Base-by-base conservation (phyloP, 805 yeast species). In the Candida coleopterorum region DNA sequence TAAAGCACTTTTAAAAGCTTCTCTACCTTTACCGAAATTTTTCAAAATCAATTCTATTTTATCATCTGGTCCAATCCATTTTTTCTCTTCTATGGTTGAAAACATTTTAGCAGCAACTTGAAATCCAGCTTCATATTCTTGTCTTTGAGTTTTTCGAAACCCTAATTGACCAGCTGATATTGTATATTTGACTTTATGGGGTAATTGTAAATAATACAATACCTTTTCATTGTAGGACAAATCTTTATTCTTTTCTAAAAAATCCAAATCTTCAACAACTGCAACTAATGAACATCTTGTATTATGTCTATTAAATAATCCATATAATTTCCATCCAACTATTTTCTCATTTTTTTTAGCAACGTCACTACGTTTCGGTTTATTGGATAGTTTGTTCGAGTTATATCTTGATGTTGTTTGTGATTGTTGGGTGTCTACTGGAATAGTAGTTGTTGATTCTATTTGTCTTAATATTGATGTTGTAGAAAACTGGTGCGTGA, bases 41-140 rank as follows among this genome's bases (percentile, higher is more conserved):
- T 80, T 79, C 49, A 88, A 67, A 15, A 86, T 77, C 29, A 90
- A 58, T 58, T 90, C 97, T 18, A 90, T 66, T 44, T 79, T 74
- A 45, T 75, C 76, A 35, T 56, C 62, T 3, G 67, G 61, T 28
- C 73, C 74, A 32, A 79, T 55, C 39, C 72, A 64, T 25, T 72
- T 73, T 44, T 68, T 73, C 54, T 79, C 84, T 60, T 77, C 78
- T 55, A 90, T 84, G 45, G 71, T 58, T 43, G 79, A 72, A 60
- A 90, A 87, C 62, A 85, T 70, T 44, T 75, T 75, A 4, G 88
- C 68, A 11, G 88, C 68, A 8, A 90, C 81, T 58, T 88, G 96
- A 68, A 82, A 89, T 10, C 83, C 83, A 1, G 96, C 96, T 62
- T 90, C 98, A 53, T 85, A 86, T 58, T 87, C 95, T 33, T 94